A percentile compares a stretch with the other conserved stretches of the same genome.
phyloP scores from a whole-genome alignment of 2,329 filamentous ascomycete species.

The Phoma herbarum region DNA sequence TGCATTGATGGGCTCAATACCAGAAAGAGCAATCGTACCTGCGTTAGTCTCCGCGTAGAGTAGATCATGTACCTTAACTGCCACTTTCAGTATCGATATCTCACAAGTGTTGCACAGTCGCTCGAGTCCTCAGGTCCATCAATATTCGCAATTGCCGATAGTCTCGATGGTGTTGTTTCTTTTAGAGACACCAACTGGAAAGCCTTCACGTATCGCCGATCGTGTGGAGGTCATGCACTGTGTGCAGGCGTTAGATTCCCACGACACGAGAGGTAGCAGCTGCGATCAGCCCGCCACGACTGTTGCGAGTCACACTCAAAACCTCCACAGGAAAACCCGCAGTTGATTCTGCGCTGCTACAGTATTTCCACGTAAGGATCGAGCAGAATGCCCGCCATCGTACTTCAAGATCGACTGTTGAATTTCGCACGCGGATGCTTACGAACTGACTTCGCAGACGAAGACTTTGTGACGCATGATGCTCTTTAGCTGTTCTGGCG shows the following conservation, averaged over 20 bases:
- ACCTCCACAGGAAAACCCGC: neutral
- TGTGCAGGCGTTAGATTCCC: neutral
- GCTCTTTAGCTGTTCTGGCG: neutral
- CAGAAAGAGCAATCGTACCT: conserved; percentile 2
- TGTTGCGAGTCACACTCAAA: neutral
- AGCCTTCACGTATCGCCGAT: conserved; percentile 1
- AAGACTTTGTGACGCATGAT: neutral
- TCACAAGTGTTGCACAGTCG: neutral
- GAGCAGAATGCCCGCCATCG: neutral
- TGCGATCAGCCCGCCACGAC: conserved; percentile 1
- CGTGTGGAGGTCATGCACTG: neutral
- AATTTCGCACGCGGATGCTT: neutral
- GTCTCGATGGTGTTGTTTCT: neutral
- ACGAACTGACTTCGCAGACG: neutral
- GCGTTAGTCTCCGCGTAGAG: neutral
- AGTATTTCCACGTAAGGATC: neutral
- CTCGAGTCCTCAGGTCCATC: neutral
- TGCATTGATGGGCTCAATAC: neutral
- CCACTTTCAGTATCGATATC: neutral
- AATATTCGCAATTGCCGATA: neutral
- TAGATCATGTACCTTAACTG: neutral
- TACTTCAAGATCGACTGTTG: neutral
- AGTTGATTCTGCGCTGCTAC: neutral
- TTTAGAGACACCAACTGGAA: neutral
- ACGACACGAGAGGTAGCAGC: neutral